phyloP scores from a whole-genome alignment of 768 basidiomycete genomes.

The Chalciporus chontae region DNA sequence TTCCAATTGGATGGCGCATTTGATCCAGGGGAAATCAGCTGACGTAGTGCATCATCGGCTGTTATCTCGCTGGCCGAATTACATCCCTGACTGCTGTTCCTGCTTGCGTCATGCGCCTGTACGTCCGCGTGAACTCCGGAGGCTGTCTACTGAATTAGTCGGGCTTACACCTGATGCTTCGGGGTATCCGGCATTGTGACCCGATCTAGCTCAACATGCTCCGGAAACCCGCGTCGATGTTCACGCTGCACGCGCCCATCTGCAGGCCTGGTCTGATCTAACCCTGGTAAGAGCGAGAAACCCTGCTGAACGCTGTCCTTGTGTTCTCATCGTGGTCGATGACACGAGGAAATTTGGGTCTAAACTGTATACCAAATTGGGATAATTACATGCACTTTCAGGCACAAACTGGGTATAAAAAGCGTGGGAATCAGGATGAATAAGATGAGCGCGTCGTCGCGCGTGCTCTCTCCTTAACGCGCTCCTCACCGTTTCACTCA shows the following conservation, averaged over 20 bases:
- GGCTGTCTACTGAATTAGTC: slow-evolving; percentile 25
- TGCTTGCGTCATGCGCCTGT: slow-evolving; percentile 14
- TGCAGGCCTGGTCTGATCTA: neutral
- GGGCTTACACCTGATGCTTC: slow-evolving; percentile 21
- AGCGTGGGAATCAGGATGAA: slow-evolving; percentile 34
- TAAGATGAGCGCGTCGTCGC: slow-evolving; percentile 37
- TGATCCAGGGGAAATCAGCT: slow-evolving; percentile 19
- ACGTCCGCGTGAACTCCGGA: slow-evolving; percentile 26
- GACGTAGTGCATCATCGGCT: slow-evolving; percentile 13
- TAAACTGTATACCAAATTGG: slow-evolving; percentile 11
- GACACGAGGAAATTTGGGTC: slow-evolving; percentile 3
- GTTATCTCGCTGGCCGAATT: slow-evolving; percentile 10
- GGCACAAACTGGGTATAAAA: slow-evolving; percentile 25
- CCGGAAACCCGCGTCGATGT: neutral
- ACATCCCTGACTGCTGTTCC: slow-evolving; percentile 7
- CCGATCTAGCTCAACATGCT: slow-evolving; percentile 9
- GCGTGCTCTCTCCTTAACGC: slow-evolving; percentile 35
- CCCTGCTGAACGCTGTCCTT: slow-evolving; percentile 1
- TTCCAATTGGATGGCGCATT: slow-evolving; percentile 21
- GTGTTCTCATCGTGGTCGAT: slow-evolving; percentile 16
- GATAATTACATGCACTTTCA: slow-evolving; percentile 14
- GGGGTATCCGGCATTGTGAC: slow-evolving; percentile 7
- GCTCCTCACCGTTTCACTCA: slow-evolving; percentile 37
- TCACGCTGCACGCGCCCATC: neutral
- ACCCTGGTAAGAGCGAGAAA: slow-evolving; percentile 6